Evolutionary conservation across 805 yeast species (phyloP).

Genomic region (Yarrowia alimentaria): DNA sequence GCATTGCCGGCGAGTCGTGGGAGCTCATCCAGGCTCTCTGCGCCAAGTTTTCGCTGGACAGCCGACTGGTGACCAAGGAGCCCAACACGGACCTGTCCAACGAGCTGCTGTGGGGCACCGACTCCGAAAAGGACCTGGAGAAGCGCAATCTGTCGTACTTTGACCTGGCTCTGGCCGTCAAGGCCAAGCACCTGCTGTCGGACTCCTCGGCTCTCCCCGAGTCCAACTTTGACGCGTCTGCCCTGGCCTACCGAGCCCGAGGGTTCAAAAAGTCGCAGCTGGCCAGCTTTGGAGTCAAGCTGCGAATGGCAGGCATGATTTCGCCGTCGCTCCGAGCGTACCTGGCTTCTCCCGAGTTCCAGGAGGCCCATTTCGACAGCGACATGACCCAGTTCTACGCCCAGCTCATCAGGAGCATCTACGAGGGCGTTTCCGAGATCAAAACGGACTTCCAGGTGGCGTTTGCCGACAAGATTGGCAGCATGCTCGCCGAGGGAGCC

Average conservation of each 20-base stretch:
- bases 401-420: conserved; percentile 13
- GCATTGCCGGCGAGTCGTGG: conserved; percentile 60
- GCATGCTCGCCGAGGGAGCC: not conserved
- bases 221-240: conserved; percentile 8
- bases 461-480: not conserved
- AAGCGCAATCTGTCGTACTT: conserved; percentile 14
- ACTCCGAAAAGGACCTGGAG: not conserved
- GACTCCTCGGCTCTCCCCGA: conserved; percentile 20
- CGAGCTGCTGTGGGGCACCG: conserved; percentile 2
- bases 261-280: conserved; percentile 4
- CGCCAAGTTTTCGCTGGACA: not conserved
- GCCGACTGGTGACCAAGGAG: not conserved
- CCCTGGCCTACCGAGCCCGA: conserved; percentile 14
- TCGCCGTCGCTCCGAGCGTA: conserved; percentile 1
- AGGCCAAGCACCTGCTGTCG: conserved; percentile 5
- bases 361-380: not conserved
- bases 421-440: not conserved
- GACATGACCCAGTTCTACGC: conserved; percentile 6
- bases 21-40: conserved; percentile 29
- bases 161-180: conserved; percentile 18
- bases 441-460: not conserved
- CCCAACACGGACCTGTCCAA: conserved; percentile 12
- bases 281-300: conserved; percentile 12
- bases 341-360: conserved; percentile 19
- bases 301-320: conserved; percentile 13